Conservation (phyloP, 2,329 filamentous ascomycete genomes). For the Microcyclospora pomicola region DNA sequence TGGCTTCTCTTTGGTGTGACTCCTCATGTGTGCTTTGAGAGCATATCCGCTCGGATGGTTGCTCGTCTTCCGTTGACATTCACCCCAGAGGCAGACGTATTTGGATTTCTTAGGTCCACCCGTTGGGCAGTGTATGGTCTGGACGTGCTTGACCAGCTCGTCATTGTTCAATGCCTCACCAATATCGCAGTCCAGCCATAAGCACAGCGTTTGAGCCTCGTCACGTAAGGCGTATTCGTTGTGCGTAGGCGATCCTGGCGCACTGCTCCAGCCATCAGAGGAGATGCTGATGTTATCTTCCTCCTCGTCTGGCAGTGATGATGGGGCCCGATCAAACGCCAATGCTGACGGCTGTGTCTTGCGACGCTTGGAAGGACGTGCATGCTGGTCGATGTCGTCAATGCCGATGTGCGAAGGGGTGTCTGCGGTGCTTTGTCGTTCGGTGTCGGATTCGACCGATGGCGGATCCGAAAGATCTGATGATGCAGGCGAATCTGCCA, state of each 20-base stretch:
- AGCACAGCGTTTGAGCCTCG: conserved; percentile 32
- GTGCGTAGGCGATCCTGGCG: conserved; percentile 39
- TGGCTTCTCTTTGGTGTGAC: conserved; percentile 94
- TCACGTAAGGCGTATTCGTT: conserved; percentile 28
- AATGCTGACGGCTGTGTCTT: conserved; percentile 20
- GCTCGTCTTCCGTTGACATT: conserved; percentile 76
- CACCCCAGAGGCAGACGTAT: conserved; percentile 96
- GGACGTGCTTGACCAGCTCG: conserved; percentile 40
- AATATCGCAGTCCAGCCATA: conserved; percentile 38
- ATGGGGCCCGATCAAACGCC: conserved; percentile 14
- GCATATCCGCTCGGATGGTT: conserved; percentile 93
- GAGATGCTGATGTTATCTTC: conserved; percentile 52
- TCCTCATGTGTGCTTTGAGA: conserved; percentile 91
- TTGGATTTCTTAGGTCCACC: conserved; percentile 66
- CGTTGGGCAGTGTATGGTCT: conserved; percentile 78
- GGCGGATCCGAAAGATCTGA: conserved; percentile 49
- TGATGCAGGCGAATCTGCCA: conserved; percentile 41
- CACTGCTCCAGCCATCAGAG: conserved; percentile 75
- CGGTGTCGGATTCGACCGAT: conserved; percentile 48
- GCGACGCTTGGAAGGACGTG: conserved; percentile 24
- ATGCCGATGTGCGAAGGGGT: conserved; percentile 29
- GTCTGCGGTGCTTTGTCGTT: conserved; percentile 38
- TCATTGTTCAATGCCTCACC: conserved; percentile 38
- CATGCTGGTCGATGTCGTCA: conserved; percentile 14
- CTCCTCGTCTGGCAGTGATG: conserved; percentile 24